Conservation (phyloP, 495 filamentous ascomycete species). For the Podospora bellae-mahoneyi region DNA sequence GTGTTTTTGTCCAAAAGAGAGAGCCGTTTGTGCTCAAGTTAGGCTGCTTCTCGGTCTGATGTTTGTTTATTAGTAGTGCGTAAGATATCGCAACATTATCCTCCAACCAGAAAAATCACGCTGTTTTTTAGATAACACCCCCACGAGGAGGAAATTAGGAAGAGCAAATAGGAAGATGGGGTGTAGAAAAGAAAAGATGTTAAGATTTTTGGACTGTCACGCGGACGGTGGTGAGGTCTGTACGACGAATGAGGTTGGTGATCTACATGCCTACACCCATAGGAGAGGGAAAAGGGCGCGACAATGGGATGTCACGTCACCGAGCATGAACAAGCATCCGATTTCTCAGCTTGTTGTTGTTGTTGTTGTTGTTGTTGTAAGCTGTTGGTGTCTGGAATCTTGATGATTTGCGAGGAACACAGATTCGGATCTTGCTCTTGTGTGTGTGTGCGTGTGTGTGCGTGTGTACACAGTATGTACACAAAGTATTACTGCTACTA, state of each 20-base stretch:
- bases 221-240: no score
- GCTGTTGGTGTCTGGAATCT: no score
- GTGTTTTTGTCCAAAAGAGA: no score
- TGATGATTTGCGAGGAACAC: neutral
- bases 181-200: no score
- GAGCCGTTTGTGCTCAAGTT: no score
- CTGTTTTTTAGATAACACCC: neutral
- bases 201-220: no score
- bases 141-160: neutral
- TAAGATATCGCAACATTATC: neutral
- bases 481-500: neutral
- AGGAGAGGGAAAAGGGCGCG: neutral
- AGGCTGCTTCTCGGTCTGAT: neutral
- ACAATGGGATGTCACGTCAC: slow-evolving; percentile 1
- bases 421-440: neutral
- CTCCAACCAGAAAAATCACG: slow-evolving; percentile 1
- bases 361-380: neutral
- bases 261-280: neutral
- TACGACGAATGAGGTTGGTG: no score
- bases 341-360: neutral
- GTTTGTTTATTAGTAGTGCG: neutral
- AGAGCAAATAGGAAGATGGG: neutral
- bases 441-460: neutral
- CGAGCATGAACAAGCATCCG: neutral
- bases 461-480: no score